Base-by-base conservation (phyloP, 2,329 filamentous ascomycete genomes). In the Penicillium paneum region DNA sequence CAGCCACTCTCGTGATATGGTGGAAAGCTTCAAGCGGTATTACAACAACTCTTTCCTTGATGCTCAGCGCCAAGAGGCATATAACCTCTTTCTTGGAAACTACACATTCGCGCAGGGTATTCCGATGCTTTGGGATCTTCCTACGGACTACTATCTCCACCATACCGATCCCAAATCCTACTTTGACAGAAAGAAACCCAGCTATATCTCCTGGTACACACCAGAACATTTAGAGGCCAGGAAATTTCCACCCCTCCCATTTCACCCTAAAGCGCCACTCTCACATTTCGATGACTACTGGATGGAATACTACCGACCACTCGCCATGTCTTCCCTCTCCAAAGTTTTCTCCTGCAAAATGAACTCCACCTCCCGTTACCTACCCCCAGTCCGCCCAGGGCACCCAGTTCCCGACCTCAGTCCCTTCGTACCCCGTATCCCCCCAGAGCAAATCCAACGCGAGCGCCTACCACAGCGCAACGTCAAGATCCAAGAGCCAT, bases 31-130 rank as follows among this genome's bases (percentile, higher is more conserved):
- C 79, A 99, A 97, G 73, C 85, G 94, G 28, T 99, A 97, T 72
- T 99, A 99, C 74, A 96, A 97, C 76, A 99, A 99, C 69, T 96
- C 93, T 0, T 99, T 99, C 71, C 82, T 99, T 8, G 94, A 99
- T 71, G 92, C 89, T n/a, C 94, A 99, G 70, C 86, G 94, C 31
- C 94, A 99, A 74, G 94, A 99, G 74, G 94, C 94, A 0, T 97
- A 97, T 73, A 99, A 99, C 64, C 79, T 99, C 10, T 99, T 99
- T 68, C 81, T 99, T 1, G 94, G 94, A 7, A 97, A 97, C 68
- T 99, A 99, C 71, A 90, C 92, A 47, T 97, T 91, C 69, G 77
- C 83, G 0, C 86, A 91, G 60, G 91, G 90, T 0, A 88, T 96
- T 68, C 94, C 94, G 0, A 93, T 97, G 90, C 81, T 99, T 2